Evolutionary conservation across 202 grass and related monocot genomes (phyloP), one percentile per base, ranked within the genome.

Genomic region (Elaeis oleifera): DNA sequence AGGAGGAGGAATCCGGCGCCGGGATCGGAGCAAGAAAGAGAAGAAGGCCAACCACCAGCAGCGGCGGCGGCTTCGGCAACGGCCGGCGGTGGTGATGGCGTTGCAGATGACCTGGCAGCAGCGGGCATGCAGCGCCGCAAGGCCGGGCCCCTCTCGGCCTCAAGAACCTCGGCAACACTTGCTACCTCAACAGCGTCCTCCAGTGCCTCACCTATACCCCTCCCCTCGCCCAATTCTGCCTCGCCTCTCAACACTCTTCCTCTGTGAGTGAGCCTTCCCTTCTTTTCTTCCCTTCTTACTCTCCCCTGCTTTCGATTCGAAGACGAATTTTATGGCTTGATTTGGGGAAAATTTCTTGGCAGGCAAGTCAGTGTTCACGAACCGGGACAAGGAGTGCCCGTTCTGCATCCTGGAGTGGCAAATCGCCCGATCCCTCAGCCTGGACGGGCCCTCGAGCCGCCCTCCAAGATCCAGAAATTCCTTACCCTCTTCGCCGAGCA

Each of bases 171-270:
- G 85, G 94, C 69, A 99, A 99, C 76, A 89, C 85, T 56, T 99
- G 95, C 83, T 94, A 99, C 74, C 80, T 94, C 63, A 99, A 99
- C 68, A 94, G 95, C 71, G 88, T 99, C 15, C 79, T 99, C 67
- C 95, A 99, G 85, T 99, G 94, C 82, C 82, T 99, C 50, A 81
- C 85, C 17, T 83, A 80, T 72, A 94, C 95, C 20, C 83, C 95
- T n/a, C 85, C 82, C 61, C 83, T 99, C 62, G 95, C 85, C 48
- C 80, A 58, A 64, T 99, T 99, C 66, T 94, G 88, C 64, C 82
- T 89, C 9, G 39, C 79, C 54, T 82, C 67, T 5, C 78, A 79
- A n/a, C 95, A 99, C 82, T 99, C 88, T 59, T 78, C 70, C 68
- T 89, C 59, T 94, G 94, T 99, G 73, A 57, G 71, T 68, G 13